Percentiles rank a stretch among this genome's conserved stretches.
Evolutionary conservation across 441 rosid species (phyloP).

Genomic region (Iberis amara): DNA sequence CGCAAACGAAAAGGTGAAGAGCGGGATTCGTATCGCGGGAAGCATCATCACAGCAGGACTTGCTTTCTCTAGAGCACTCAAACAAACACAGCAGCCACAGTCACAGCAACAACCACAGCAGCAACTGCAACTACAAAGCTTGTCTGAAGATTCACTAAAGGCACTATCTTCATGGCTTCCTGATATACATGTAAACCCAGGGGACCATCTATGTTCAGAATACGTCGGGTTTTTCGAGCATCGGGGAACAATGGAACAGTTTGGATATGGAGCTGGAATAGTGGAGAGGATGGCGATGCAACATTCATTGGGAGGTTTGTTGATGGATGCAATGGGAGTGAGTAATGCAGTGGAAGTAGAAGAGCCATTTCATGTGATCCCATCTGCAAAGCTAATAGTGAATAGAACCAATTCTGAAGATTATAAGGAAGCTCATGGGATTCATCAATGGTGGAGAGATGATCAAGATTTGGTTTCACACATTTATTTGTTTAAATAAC

Average conservation of each 20-base stretch:
- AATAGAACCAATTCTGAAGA: slow-evolving; percentile 42
- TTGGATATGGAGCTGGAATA: slow-evolving; percentile 59
- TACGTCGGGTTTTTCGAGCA: slow-evolving; percentile 84
- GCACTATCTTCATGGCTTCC: slow-evolving; percentile 67
- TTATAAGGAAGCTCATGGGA: slow-evolving; percentile 79
- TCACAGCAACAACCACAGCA: slow-evolving; percentile 21
- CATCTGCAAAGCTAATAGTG: slow-evolving; percentile 58
- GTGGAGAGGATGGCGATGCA: slow-evolving; percentile 68
- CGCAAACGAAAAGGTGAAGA: slow-evolving; percentile 51
- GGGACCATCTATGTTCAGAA: slow-evolving; percentile 70
- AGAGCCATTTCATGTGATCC: slow-evolving; percentile 74
- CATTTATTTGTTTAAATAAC: slow-evolving; percentile 45
- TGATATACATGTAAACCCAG: slow-evolving; percentile 54
- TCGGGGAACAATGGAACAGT: slow-evolving; percentile 75
- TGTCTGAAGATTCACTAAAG: slow-evolving; percentile 41
- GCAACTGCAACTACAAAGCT: slow-evolving; percentile 23
- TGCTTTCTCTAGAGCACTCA: slow-evolving; percentile 55
- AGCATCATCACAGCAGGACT: slow-evolving; percentile 80
- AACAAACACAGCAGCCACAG: slow-evolving; percentile 26
- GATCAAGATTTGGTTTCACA: slow-evolving; percentile 54
- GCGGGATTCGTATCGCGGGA: slow-evolving; percentile 64
- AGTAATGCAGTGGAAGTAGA: slow-evolving; percentile 44
- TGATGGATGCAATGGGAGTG: slow-evolving; percentile 61
- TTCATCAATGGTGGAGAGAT: slow-evolving; percentile 96
- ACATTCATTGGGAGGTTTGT: slow-evolving; percentile 61